These are phyloP conservation scores for Kodamaea ohmeri DNA, from an alignment of 1,139 yeast species.

Conservation along the genomic window DNA sequence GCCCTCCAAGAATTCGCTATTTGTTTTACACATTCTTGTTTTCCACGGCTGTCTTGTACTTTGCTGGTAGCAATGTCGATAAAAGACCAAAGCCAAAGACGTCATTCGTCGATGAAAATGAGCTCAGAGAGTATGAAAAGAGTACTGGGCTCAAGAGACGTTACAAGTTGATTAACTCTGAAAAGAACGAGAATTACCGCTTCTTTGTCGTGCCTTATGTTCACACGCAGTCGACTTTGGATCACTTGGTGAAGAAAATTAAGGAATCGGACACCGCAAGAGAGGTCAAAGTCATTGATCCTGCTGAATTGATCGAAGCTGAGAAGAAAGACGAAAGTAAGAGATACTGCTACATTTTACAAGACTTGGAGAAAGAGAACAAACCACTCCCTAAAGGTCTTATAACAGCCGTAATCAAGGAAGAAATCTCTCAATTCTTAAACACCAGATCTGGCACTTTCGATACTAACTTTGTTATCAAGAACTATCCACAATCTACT, in stretches of 20 bases:
- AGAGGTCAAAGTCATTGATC: constrained; percentile 49
- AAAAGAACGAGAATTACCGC: constrained; percentile 29
- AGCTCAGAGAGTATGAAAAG: constrained; percentile 52
- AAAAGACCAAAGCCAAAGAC: constrained; percentile 47
- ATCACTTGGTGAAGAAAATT: constrained; percentile 18
- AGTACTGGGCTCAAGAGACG: constrained; percentile 56
- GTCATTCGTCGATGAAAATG: constrained; percentile 53
- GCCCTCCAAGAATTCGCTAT: constrained; percentile 47
- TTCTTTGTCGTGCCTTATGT: constrained; percentile 47
- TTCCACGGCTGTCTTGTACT: constrained; percentile 52
- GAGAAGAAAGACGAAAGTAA: constrained; percentile 42
- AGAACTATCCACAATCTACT: constrained; percentile 56
- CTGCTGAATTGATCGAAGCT: constrained; percentile 41
- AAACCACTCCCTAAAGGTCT: constrained; percentile 56
- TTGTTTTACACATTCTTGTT: constrained; percentile 48
- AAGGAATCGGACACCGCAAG: constrained; percentile 15
- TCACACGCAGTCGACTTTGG: constrained; percentile 21
- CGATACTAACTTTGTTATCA: constrained; percentile 45
- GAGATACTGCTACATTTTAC: constrained; percentile 40
- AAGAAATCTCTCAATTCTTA: constrained; percentile 39
- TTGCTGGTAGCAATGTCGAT: constrained; percentile 53
- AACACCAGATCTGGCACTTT: constrained; percentile 43
- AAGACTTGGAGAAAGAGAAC: constrained; percentile 33
- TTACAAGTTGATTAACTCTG: constrained; percentile 37
- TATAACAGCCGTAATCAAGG: constrained; percentile 53